Evolutionary conservation across 306 rosid species (phyloP).

Genomic region (Fragaria nilgerrensis): DNA sequence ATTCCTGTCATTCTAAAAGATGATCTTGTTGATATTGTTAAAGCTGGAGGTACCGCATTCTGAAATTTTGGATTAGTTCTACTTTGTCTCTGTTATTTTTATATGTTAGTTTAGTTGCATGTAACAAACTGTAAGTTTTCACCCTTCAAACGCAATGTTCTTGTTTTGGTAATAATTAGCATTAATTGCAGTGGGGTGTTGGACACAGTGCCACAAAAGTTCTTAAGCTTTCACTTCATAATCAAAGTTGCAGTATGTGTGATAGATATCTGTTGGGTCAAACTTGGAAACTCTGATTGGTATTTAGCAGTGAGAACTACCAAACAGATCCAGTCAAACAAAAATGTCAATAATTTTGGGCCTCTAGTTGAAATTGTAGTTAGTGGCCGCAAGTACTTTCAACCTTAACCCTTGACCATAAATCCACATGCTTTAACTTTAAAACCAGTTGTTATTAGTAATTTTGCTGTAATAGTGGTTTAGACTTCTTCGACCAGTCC

Average conservation of each 20-base stretch:
- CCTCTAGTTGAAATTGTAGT: not conserved
- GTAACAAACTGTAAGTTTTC: not conserved
- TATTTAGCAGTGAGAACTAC: not conserved
- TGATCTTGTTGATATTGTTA: conserved; percentile 88
- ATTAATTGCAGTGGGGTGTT: not conserved
- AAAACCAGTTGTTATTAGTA: not conserved
- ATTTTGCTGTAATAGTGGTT: not conserved
- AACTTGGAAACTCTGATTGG: not conserved
- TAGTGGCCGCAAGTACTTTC: not conserved
- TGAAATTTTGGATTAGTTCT: not conserved
- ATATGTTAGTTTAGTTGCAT: not conserved
- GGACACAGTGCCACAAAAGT: not conserved
- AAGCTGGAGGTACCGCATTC: conserved; percentile 86
- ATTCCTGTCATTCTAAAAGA: conserved; percentile 80
- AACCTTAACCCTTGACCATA: not conserved
- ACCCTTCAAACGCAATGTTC: not conserved
- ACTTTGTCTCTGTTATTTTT: not conserved
- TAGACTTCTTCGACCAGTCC: not conserved
- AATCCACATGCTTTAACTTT: not conserved
- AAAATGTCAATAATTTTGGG: not conserved
- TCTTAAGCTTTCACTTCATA: not conserved
- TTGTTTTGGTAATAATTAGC: no score
- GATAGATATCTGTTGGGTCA: not conserved
- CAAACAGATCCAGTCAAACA: not conserved
- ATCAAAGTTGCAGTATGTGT: not conserved